Conservation (phyloP, 345 rosid species). For the Lepidium africanum region DNA sequence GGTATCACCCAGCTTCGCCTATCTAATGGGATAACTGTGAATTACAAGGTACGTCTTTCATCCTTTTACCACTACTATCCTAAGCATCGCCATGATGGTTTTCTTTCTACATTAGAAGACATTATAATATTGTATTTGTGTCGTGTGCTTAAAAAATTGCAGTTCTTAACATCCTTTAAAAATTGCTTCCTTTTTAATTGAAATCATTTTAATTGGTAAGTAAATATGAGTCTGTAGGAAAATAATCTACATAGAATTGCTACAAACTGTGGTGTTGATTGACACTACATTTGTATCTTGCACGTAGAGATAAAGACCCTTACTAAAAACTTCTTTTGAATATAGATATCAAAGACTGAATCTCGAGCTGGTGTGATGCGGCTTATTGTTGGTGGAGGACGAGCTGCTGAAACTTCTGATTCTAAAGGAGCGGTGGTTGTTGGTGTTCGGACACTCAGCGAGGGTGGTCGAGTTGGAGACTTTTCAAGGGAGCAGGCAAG, state of each 20-base stretch:
- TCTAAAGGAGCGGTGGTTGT: constrained; percentile 92
- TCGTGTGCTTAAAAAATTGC: not conserved
- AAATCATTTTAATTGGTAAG: not conserved
- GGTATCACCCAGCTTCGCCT: constrained; percentile 80
- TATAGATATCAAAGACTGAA: constrained; percentile 69
- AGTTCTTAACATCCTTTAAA: not conserved
- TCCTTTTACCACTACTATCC: not conserved
- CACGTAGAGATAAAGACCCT: not conserved
- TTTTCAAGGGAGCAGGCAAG: constrained; percentile 97
- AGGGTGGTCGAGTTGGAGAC: constrained; percentile 98
- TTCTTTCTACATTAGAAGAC: constrained; percentile 1
- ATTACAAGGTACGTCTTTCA: constrained; percentile 56
- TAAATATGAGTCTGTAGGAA: not conserved
- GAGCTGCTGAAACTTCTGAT: constrained; percentile 82
- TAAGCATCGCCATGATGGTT: not conserved
- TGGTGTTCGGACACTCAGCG: constrained; percentile 97
- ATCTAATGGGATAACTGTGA: constrained; percentile 91
- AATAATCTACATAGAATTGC: not conserved
- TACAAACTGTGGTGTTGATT: constrained; percentile 4
- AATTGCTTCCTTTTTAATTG: not conserved
- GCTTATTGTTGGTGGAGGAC: constrained; percentile 97
- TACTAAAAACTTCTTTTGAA: not conserved
- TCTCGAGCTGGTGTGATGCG: constrained; percentile 96
- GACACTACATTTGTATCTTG: not conserved
- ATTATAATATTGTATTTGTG: not conserved